Base-by-base conservation (phyloP, 2,329 filamentous ascomycete species). In the Stagonosporopsis cucurbitacearum region DNA sequence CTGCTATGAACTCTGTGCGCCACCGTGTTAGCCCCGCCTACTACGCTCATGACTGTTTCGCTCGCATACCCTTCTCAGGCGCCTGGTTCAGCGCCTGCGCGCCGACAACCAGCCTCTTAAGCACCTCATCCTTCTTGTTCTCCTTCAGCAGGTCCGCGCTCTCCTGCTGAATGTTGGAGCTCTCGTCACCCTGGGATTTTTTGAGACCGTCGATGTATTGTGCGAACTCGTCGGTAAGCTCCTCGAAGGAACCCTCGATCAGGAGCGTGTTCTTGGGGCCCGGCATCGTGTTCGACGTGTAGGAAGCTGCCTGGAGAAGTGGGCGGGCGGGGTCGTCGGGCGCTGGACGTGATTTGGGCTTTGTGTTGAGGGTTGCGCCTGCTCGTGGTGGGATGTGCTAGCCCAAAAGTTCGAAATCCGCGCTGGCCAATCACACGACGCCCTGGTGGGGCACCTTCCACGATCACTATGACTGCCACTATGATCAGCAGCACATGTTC, bases 151-250 rank as follows among this genome's bases (percentile, higher is more conserved):
- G 83, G 62, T 90, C 86, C 76, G 88, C 83, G 75, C 95, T 81
- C 67, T 90, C 87, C 65, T 81, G 73, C 70, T 84, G 81, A 57
- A 88, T 73, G 45, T 70, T 77, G 48, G 77, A 79, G 62, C 77
- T 77, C 63, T 84, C 83, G 60, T 85, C 83, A 68, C 80, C 78
- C 61, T 79, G 75, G 61, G 72, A 70, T 74, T 91, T 89, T 72
- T 90, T 89, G 75, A 93, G 86, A 68, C 88, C 83, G 78, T 96
- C 92, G 76, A 99, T 84, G 80, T 96, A 97, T 71, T 93, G 90
- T 77, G 94, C 92, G 82, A 99, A 90, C 82, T 99, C 95, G 78
- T 91, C 88, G 72, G 90, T 88, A 75, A 97, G 88, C 81, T 98
- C 95, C 77, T 92, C 88, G 78, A 97, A 96, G 71, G 87, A 86